phyloP scores from a whole-genome alignment of 2,329 filamentous ascomycete genomes.

The Proliferodiscus dingleyae region DNA sequence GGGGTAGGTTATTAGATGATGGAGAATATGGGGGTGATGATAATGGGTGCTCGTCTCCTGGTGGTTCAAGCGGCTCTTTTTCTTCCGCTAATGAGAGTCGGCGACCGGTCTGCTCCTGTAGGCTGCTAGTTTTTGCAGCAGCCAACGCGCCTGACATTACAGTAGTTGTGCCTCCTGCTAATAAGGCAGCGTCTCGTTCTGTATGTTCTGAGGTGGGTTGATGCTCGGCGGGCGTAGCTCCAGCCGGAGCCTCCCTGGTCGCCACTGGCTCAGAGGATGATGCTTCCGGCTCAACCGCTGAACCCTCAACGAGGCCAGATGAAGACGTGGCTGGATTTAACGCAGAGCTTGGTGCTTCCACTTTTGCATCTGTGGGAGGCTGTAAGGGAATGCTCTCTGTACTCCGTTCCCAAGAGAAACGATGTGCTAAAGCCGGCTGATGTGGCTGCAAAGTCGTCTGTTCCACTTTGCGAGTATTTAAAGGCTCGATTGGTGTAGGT shows the following conservation, averaged over 20 bases:
- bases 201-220: slow-evolving; percentile 5
- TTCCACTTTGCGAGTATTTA: slow-evolving; percentile 21
- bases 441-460: slow-evolving; percentile 7
- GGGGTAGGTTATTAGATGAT: slow-evolving; percentile 8
- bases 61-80: slow-evolving; percentile 36
- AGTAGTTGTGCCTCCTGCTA: slow-evolving; percentile 12
- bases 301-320: background rate
- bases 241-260: background rate
- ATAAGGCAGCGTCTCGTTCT: slow-evolving; percentile 13
- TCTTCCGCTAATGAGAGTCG: slow-evolving; percentile 42
- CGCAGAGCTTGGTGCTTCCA: too few relatives aligned
- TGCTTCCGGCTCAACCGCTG: background rate
- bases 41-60: slow-evolving; percentile 38
- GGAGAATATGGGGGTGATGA: slow-evolving; percentile 18
- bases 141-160: slow-evolving; percentile 7
- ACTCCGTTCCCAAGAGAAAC: slow-evolving; percentile 29
- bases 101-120: slow-evolving; percentile 8
- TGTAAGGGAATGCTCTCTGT: slow-evolving; percentile 16
- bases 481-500: slow-evolving; percentile 19
- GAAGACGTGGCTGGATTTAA: too few relatives aligned
- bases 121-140: background rate
- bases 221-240: background rate
- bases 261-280: background rate
- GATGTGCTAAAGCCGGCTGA: slow-evolving; percentile 16
- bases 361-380: background rate